Percentiles rank a stretch among this genome's conserved stretches.
These are phyloP conservation scores for Claviceps monticola DNA, from an alignment of 2,329 filamentous ascomycete genomes.

Conservation along the genomic window DNA sequence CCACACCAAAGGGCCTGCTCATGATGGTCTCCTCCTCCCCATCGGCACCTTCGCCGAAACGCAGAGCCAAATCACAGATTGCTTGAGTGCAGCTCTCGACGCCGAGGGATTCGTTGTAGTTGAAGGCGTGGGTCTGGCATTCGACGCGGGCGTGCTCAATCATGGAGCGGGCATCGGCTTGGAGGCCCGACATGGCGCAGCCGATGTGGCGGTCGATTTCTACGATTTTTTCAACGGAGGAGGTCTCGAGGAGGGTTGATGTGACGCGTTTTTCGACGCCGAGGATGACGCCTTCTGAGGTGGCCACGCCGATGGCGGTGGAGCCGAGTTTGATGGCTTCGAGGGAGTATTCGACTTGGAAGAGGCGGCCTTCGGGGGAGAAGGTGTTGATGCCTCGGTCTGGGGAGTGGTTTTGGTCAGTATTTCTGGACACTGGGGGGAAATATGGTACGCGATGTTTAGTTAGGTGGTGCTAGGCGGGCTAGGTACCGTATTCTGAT, in stretches of 20 bases:
- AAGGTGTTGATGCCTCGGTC: conserved; percentile 99
- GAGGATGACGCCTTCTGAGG: conserved; percentile 85
- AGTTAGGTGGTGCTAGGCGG: not conserved
- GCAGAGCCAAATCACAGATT: conserved; percentile 90
- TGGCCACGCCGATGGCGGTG: conserved; percentile 95
- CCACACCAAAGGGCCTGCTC: conserved; percentile 93
- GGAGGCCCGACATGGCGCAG: conserved; percentile 95
- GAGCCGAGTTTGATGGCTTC: conserved; percentile 99
- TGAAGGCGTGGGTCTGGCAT: conserved; percentile 92
- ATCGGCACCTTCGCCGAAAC: conserved; percentile 94
- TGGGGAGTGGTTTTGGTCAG: conserved; percentile 20
- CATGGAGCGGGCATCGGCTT: conserved; percentile 95
- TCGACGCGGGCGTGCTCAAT: conserved; percentile 97
- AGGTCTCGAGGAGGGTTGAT: conserved; percentile 90
- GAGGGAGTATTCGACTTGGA: conserved; percentile 99
- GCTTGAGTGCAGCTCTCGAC: conserved; percentile 98
- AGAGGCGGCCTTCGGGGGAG: conserved; percentile 97
- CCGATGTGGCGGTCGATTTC: conserved; percentile 98
- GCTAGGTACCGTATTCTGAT: conserved; percentile 82
- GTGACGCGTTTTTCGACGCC: conserved; percentile 99
- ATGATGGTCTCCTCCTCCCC: conserved; percentile 98
- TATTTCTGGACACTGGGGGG: no score
- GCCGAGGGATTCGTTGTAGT: conserved; percentile 89
- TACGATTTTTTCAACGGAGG: conserved; percentile 98
- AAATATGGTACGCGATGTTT: no score